Percentiles rank a stretch among this genome's conserved stretches.
Evolutionary conservation across 768 basidiomycete genomes (phyloP).

Genomic region (Auriscalpium orientale): DNA sequence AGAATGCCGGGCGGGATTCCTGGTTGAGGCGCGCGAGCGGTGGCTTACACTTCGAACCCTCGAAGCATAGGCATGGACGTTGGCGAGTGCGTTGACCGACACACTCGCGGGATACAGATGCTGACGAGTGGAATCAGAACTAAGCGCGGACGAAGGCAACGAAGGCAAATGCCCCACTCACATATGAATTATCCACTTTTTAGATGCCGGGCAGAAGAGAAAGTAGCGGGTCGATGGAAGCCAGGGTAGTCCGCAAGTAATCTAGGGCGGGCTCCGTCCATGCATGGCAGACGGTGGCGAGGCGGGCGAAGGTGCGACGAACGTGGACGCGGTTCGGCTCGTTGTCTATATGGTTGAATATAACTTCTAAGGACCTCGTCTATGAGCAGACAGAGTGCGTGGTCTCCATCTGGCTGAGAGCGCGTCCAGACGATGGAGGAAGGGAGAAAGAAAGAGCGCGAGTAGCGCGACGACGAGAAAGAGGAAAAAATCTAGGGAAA

Average conservation of each 20-base stretch:
- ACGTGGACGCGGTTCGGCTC: slow-evolving; percentile 1
- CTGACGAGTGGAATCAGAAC: background rate
- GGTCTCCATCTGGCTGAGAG: background rate
- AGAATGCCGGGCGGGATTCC: background rate
- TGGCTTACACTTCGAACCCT: slow-evolving; percentile 13
- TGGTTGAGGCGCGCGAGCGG: slow-evolving; percentile 1
- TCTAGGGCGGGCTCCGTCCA: too few species aligned
- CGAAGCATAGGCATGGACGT: slow-evolving; percentile 11
- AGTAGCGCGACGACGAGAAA: background rate
- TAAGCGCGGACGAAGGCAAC: background rate
- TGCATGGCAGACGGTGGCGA: too few species aligned
- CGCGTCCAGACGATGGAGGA: background rate
- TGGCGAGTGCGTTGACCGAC: slow-evolving; percentile 1
- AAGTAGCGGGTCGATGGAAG: too few species aligned
- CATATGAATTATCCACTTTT: too few species aligned
- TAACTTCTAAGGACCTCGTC: slow-evolving; percentile 13
- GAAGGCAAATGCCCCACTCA: too few species aligned
- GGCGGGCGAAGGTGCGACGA: slow-evolving; percentile 9
- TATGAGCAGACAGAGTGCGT: slow-evolving; percentile 17
- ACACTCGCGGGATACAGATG: background rate
- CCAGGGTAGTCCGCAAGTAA: too few species aligned
- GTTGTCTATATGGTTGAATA: slow-evolving; percentile 11
- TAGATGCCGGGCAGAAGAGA: too few species aligned
- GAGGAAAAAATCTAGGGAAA: too few species aligned
- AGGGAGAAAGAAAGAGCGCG: background rate